Base-by-base conservation (phyloP, 805 yeast species). In the Cyberlindnera bimundalis region DNA sequence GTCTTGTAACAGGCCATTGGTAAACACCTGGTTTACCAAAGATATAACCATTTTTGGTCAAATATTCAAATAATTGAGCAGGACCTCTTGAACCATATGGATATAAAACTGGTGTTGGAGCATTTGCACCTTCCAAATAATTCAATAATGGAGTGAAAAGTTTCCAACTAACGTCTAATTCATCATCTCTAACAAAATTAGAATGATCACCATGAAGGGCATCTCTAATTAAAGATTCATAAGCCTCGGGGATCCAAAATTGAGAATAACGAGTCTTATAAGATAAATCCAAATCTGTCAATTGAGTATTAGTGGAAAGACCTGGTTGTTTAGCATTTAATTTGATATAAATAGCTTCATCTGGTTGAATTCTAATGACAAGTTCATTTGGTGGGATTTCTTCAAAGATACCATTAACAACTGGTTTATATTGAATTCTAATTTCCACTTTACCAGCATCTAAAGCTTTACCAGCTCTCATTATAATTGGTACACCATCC, bases 381-480 rank as follows among this genome's bases (percentile, higher is more conserved):
- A 93, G 74, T 69, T 93, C 99, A 66, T 93, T 90, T 66, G 95
- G 79, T 51, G 87, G 84, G 51, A 91, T 81, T 43, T 80, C 78
- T 49, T 74, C 73, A 68, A 87, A 89, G 57, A 88, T 81, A 29
- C 96, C 96, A 49, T 76, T 73, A 15, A 90, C 83, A 35, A 84
- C 95, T 32, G 84, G 83, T 67, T 82, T 87, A 70, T 84, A 91
- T 71, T 93, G 98, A 47, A 93, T 70, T 64, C 98, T 78, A 49
- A 93, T 83, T 70, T 93, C 99, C 36, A 93, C 99, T 73, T 89
- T 89, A 45, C 91, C 84, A 58, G 83, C 90, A 63, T 91, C 88
- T 46, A 93, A 71, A n/a, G 98, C 96, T 69, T 93, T 93, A 59
- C 99, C 99, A 13, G 98, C 99, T 68, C 96, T 79, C 72, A 93